Percentiles rank a stretch among this genome's conserved stretches.
phyloP scores from a whole-genome alignment of 495 filamentous ascomycete genomes.

The Aspergillus avenaceus region DNA sequence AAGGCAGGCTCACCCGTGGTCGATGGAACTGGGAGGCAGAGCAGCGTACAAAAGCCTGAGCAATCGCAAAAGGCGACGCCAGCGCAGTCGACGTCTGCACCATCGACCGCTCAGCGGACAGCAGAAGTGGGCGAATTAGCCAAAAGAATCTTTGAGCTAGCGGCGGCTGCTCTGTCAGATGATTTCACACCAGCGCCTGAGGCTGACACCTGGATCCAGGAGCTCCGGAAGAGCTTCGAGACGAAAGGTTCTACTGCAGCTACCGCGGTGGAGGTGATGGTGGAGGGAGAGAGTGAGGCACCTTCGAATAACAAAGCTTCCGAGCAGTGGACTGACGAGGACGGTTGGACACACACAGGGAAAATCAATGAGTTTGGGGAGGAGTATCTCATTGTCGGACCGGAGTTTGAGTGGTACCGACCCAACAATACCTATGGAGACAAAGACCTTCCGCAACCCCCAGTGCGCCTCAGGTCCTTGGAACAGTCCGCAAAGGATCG shows the following conservation, averaged over 20 bases:
- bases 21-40: not conserved
- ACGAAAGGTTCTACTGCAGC: not conserved
- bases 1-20: constrained; percentile 3
- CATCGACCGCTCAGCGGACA: not conserved
- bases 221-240: constrained; percentile 18
- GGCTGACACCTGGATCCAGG: constrained; percentile 14
- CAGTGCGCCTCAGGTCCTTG: constrained; percentile 23
- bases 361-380: constrained; percentile 31
- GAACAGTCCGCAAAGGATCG: constrained; percentile 27
- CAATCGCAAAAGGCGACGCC: not conserved
- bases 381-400: constrained; percentile 24
- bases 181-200: constrained; percentile 18
- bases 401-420: constrained; percentile 22
- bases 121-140: constrained; percentile 13
- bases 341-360: constrained; percentile 35
- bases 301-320: constrained; percentile 16
- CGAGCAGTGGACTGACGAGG: constrained; percentile 16
- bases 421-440: constrained; percentile 28
- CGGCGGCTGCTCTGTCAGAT: constrained; percentile 17
- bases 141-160: constrained; percentile 24
- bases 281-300: constrained; percentile 8
- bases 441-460: constrained; percentile 26
- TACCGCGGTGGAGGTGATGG: not conserved
- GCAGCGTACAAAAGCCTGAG: not conserved
- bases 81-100: not conserved